These are phyloP conservation scores for Talaromyces sp. DNA, from an alignment of 2,329 filamentous ascomycete genomes.

Conservation along the genomic window DNA sequence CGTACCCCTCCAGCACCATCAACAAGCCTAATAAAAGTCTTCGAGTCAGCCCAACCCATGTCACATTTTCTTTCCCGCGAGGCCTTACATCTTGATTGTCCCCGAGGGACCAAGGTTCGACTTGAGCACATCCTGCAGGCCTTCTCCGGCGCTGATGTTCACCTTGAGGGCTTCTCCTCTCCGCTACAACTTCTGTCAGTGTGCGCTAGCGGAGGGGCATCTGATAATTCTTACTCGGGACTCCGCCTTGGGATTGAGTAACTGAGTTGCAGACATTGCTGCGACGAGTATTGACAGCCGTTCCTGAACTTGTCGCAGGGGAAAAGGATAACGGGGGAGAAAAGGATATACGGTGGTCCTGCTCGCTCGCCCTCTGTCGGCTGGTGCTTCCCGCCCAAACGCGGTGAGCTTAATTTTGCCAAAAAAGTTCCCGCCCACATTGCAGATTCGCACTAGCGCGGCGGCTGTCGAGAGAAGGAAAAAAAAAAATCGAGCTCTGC, in stretches of 20 bases:
- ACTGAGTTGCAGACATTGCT: slow-evolving; percentile 90
- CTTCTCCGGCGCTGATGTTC: slow-evolving; percentile 95
- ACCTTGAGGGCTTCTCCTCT: slow-evolving; percentile 94
- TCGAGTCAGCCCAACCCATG: slow-evolving; percentile 24
- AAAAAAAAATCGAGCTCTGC: slow-evolving; percentile 34
- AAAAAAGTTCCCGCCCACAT: slow-evolving; percentile 35
- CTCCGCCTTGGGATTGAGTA: slow-evolving; percentile 98
- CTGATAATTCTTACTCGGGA: slow-evolving; percentile 65
- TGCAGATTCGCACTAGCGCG: slow-evolving; percentile 37
- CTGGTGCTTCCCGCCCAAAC: slow-evolving; percentile 24
- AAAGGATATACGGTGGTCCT: slow-evolving; percentile 10
- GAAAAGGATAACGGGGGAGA: neutral
- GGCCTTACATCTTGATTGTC: slow-evolving; percentile 83
- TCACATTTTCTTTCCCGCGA: neutral
- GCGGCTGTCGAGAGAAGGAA: slow-evolving; percentile 27
- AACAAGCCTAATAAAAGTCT: slow-evolving; percentile 45
- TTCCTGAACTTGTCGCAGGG: neutral
- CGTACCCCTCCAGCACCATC: slow-evolving; percentile 57
- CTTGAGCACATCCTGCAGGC: slow-evolving; percentile 87
- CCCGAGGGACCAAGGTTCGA: slow-evolving; percentile 92
- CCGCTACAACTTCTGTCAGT: slow-evolving; percentile 59
- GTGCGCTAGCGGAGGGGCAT: slow-evolving; percentile 25
- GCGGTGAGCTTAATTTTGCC: slow-evolving; percentile 35
- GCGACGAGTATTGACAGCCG: slow-evolving; percentile 14
- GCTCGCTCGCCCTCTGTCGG: slow-evolving; percentile 20